Base-by-base conservation (phyloP, 768 basidiomycete genomes). In the Phaeotremella skinneri region DNA sequence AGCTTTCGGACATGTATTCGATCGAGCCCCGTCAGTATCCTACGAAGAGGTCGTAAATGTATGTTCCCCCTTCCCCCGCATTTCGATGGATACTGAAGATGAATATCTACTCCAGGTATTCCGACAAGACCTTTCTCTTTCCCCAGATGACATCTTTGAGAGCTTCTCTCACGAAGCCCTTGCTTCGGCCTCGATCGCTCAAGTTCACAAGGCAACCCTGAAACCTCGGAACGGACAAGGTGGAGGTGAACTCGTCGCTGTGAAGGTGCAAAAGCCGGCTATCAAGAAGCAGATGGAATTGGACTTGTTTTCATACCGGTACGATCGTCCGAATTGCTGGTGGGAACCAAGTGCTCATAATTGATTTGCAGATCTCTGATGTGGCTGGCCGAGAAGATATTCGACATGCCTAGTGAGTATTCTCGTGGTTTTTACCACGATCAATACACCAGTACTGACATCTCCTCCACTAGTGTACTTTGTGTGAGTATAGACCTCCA, bases 131-230 rank as follows among this genome's bases (percentile, higher is more conserved):
- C 67, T 79, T 6, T 87, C 87, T 0, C 77, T 82, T 34, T 84
- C 85, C 0, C 86, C 88, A 0, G 82, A 81, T 25, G 89, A 88
- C 17, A 78, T 91, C 1, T 94, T 94, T 67, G 85, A 85, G 32
- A 78, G 82, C 11, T 94, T 96, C 60, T 87, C 91, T 55, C 81
- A 85, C 61, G 71, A 82, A 2, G 86, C 92, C 0, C 79, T 89
- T 0, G 92, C 92, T 0, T 90, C 88, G 61, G 93, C 93, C 1
- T 89, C 88, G 66, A 87, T 97, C 57, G 92, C 92, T 0, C 93
- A 96, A 73, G 93, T 96, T 0, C 92, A 96, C 72, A 82, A 82
- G 45, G 93, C 93, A 3, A 80, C 76, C n/a, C 71, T 86, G 41
- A 81, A 79, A 74, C 52, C 75, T 50, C 3, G 66, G 62, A 13